These are phyloP conservation scores for Debaryomycetaceae sp. DNA, from an alignment of 1,139 yeast species.

Conservation along the genomic window DNA sequence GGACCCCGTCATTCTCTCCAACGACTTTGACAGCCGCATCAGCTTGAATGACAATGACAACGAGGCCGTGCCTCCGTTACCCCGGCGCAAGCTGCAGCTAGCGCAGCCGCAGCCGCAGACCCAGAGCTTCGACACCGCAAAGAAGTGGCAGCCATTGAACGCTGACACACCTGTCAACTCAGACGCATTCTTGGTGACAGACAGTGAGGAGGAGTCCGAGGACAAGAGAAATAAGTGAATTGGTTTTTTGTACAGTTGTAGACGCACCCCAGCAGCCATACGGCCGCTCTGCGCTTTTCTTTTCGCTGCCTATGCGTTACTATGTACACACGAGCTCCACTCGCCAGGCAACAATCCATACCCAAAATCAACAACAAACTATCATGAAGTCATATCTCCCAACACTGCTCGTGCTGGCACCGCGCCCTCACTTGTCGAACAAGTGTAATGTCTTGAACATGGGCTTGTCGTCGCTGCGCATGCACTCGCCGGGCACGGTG, in stretches of 20 bases:
- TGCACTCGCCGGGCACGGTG: constrained; percentile 11
- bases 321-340: too few species aligned
- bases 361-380: too few species aligned
- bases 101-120: constrained; percentile 9
- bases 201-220: constrained; percentile 68
- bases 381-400: too few species aligned
- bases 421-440: constrained; percentile 14
- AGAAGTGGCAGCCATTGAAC: constrained; percentile 61
- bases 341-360: too few species aligned
- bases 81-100: constrained; percentile 18
- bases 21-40: constrained; percentile 55
- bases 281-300: too few species aligned
- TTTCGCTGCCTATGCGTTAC: too few species aligned
- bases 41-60: constrained; percentile 44
- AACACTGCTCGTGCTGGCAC: too few species aligned
- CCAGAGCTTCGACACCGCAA: constrained; percentile 12
- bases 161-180: constrained; percentile 56
- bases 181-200: constrained; percentile 75
- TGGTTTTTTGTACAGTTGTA: too few species aligned
- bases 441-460: constrained; percentile 26
- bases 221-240: too few species aligned
- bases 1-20: constrained; percentile 48
- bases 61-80: constrained; percentile 40
- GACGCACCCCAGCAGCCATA: too few species aligned
- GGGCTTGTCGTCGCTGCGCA: constrained; percentile 15